Evolutionary conservation across 2,329 filamentous ascomycete species (phyloP).

Genomic region (Didymella sp.): DNA sequence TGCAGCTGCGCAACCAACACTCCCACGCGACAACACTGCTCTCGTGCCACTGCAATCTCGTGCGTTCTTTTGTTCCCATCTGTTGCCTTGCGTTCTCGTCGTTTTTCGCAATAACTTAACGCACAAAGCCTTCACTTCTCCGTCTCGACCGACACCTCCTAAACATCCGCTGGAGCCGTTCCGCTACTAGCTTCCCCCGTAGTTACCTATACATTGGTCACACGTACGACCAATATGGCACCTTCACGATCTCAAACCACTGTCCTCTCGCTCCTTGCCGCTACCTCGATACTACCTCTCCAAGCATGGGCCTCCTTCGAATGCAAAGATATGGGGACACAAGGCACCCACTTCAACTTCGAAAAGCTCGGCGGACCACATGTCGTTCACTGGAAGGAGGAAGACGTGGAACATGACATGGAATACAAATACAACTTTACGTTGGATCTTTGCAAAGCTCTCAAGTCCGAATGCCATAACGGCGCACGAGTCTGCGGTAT

Average conservation of each 20-base stretch:
- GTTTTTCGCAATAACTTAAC: neutral
- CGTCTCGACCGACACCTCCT: neutral
- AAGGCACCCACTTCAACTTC: conserved; percentile 69
- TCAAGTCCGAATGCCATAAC: conserved; percentile 71
- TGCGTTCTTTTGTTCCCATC: conserved; percentile 5
- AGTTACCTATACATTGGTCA: conserved; percentile 11
- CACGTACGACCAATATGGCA: conserved; percentile 36
- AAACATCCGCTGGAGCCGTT: conserved; percentile 3
- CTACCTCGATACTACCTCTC: conserved; percentile 35
- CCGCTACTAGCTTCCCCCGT: conserved; percentile 3
- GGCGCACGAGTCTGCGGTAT: conserved; percentile 82
- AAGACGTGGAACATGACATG: conserved; percentile 54
- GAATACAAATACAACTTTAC: conserved; percentile 81
- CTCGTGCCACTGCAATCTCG: conserved; percentile 17
- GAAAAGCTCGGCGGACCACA: conserved; percentile 70
- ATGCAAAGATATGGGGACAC: conserved; percentile 68
- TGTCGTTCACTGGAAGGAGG: conserved; percentile 65
- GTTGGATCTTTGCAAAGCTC: conserved; percentile 73
- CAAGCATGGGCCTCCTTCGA: conserved; percentile 54
- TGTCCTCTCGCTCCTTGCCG: conserved; percentile 36
- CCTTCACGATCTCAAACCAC: conserved; percentile 31
- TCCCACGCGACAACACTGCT: conserved; percentile 20
- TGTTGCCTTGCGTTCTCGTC: conserved; percentile 1
- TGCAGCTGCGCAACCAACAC: conserved; percentile 9
- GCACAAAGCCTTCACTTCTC: neutral